Evolutionary conservation across 352 stramenopile genomes (phyloP), one percentile per base, ranked within the genome.

Genomic region (Globisporangium polare): DNA sequence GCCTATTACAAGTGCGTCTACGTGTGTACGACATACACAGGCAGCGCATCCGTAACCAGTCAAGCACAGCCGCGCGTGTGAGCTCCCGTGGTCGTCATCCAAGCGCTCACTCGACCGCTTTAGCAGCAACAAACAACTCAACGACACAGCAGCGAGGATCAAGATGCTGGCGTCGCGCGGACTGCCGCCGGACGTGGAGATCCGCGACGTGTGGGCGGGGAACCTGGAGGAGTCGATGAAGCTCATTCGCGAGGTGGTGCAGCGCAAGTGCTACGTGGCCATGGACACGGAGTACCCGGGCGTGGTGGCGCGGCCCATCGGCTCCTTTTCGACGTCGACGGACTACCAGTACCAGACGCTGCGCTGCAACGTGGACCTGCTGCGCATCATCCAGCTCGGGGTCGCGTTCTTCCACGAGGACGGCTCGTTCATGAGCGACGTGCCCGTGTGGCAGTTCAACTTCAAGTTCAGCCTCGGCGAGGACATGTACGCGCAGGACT

Each of bases 211-310:
- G 13, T 98, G 95, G 92, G 78, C 83, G 6, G 75, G 77, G 7
- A 98, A 97, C 68, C 61, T 98, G n/a, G 93, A 98, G 17, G 80
- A 97, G 53, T 85, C 96, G 58, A 99, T 99, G 97, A 92, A 90
- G 50, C 69, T 83, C 27, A 99, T 99, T 63, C 90, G 97, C 27
- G 83, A 98, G 55, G 78, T 99, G 20, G 93, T 99, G 58, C 89
- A 97, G 58, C 92, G 89, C 47, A 97, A 98, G 70, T 98, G 92
- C 47, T 99, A 98, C 77, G 93, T 99, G 39, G 97, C 97, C 27
- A 99, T 99, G 97, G 97, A 99, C 77, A 99, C 97, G 5, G 97
- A 99, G 84, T 99, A 99, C 77, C 97, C 97, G 7, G 97, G 97
- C 51, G 96, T 99, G 17, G 97, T 99, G 39, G 97, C 97, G 12